Evolutionary conservation across 208 protist genomes (phyloP), one percentile per base, ranked within the genome.

Genomic region (Entamoeba histolytica): DNA sequence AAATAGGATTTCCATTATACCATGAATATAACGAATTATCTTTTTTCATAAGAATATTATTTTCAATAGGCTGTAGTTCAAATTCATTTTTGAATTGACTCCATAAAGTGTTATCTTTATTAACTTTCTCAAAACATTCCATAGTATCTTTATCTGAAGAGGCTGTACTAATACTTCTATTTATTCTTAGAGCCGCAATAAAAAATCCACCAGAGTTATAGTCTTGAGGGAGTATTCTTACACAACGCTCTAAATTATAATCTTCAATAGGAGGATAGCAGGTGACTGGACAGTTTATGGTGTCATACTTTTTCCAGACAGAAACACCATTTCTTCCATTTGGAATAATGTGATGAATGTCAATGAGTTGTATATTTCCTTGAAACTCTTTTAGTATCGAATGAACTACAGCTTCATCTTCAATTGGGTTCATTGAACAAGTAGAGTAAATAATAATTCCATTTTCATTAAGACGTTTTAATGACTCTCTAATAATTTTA

Each of bases 391-490:
- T 55, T 19, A 98, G 94, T 50, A 98, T 94, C 57, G 97, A 95
- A 1, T 96, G 92, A 14, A 99, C 97, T 51, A 98, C 97, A 93
- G 98, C 97, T 95, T 99, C 98, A 93, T 98, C 96, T 95, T 99
- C 98, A 93, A 98, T 97, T 35, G 98, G 98, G 93, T 98, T 98
- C 92, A 98, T 94, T 91, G 97, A 98, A 95, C 98, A 99, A 28
- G 98, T 98, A 92, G 97, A 98, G 96, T 99, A 99, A 5, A 98
- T 97, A 35, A 98, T 96, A 49, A 97, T 94, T 47, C 98, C 98
- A 52, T 97, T 97, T 91, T 95, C 52, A 47, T 93, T 94, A 19
- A 96, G 73, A 39, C 96, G 91, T 92, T 95, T 87, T 15, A 91
- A 5, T 19, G 92, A n/a, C 55, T 92, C 14, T 52, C 94, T 94